Conservation (phyloP, 495 filamentous ascomycete genomes). For the Daldinia childiae region DNA sequence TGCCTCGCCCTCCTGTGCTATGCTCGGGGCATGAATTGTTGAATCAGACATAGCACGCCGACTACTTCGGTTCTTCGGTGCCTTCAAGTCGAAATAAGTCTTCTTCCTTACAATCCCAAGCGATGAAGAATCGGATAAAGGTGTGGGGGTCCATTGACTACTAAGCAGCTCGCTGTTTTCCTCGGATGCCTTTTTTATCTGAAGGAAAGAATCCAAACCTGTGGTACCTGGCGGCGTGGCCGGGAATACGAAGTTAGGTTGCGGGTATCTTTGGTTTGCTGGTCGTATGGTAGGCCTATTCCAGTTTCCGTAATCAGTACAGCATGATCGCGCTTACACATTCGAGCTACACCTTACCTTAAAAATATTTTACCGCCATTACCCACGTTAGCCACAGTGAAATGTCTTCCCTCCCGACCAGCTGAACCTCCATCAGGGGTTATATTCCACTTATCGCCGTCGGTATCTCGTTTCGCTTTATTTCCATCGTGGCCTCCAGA, state of each 20-base stretch:
- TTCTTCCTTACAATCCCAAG: constrained; percentile 44
- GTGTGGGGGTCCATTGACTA: constrained; percentile 54
- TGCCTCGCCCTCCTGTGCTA: constrained; percentile 63
- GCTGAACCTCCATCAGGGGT: constrained; percentile 60
- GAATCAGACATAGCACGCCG: constrained; percentile 62
- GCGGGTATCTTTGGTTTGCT: constrained; percentile 65
- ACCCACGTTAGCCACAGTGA: constrained; percentile 93
- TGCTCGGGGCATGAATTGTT: constrained; percentile 55
- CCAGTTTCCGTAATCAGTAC: constrained; percentile 10
- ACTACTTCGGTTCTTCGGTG: constrained; percentile 47
- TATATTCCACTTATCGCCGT: constrained; percentile 57
- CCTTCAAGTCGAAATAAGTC: constrained; percentile 43
- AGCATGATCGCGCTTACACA: constrained; percentile 18
- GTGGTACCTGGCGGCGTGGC: constrained; percentile 66
- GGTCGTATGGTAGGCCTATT: constrained; percentile 68
- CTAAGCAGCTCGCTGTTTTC: constrained; percentile 57
- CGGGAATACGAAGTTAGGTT: constrained; percentile 68
- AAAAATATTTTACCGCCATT: constrained; percentile 94
- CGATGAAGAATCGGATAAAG: constrained; percentile 43
- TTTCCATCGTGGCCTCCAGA: constrained; percentile 50
- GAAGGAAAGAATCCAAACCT: constrained; percentile 57
- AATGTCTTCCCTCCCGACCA: constrained; percentile 76
- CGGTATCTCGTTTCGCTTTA: constrained; percentile 46
- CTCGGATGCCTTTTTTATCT: constrained; percentile 41
- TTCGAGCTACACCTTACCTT: constrained; percentile 70